A percentile compares a stretch with the other conserved stretches of the same genome.
phyloP scores from a whole-genome alignment of 306 rosid species.

The Vigna unguiculata region DNA sequence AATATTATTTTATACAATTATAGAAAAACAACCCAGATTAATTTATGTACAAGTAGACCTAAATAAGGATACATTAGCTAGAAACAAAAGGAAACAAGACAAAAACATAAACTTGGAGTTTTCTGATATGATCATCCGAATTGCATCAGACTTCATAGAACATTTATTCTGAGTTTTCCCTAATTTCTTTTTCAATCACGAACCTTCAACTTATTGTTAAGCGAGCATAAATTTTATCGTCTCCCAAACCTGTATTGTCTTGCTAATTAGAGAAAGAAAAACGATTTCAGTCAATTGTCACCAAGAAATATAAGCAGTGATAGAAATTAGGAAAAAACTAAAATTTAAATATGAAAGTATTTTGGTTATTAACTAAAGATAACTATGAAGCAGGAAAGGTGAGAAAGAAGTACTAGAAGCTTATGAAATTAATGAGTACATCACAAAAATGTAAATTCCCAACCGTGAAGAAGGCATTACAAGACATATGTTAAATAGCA shows the following conservation, averaged over 20 bases:
- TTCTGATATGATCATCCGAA: too few relatives aligned
- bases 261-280: conserved; percentile 53
- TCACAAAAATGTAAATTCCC: too few relatives aligned
- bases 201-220: too few relatives aligned
- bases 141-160: too few relatives aligned
- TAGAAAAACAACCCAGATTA: too few relatives aligned
- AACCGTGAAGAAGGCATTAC: not conserved
- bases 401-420: conserved; percentile 17
- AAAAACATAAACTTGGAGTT: too few relatives aligned
- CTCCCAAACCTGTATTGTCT: conserved; percentile 42
- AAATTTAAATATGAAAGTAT: conserved; percentile 57
- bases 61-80: too few relatives aligned
- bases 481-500: conserved; percentile 35
- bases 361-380: conserved; percentile 59
- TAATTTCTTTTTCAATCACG: too few relatives aligned
- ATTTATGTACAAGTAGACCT: too few relatives aligned
- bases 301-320: conserved; percentile 27
- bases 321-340: conserved; percentile 57
- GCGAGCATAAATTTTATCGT: conserved; percentile 44
- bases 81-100: too few relatives aligned
- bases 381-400: conserved; percentile 36
- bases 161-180: too few relatives aligned
- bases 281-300: conserved; percentile 39
- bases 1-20: too few relatives aligned
- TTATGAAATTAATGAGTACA: conserved; percentile 44